Percentiles rank a stretch among this genome's conserved stretches.
Evolutionary conservation across 371 early-diverging fungal species (phyloP).

Genomic region (Synchytrium microbalum): DNA sequence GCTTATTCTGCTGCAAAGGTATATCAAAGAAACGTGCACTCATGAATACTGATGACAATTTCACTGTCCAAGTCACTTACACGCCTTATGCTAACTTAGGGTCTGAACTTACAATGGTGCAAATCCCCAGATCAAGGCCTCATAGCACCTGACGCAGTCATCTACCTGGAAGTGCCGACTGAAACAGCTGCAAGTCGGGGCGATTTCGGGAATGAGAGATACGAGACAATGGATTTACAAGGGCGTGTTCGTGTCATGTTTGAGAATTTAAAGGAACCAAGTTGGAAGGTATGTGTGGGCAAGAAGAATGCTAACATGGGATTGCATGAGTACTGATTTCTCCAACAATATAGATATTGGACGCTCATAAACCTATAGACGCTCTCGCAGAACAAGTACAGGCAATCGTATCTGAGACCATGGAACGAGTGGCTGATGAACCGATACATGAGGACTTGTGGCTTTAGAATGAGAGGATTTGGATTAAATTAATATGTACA

Average conservation of each 20-base stretch:
- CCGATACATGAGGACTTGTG: constrained; percentile 6
- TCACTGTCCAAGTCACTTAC: neutral
- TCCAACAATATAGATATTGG: constrained; percentile 22
- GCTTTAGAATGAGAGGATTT: no score
- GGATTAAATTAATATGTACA: no score
- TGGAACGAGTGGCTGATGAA: constrained; percentile 11
- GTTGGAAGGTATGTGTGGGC: constrained; percentile 48
- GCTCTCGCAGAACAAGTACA: constrained; percentile 31
- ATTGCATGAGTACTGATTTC: neutral
- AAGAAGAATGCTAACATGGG: constrained; percentile 1
- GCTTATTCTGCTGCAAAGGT: constrained; percentile 90
- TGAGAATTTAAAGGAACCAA: constrained; percentile 41
- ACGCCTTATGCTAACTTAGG: constrained; percentile 30
- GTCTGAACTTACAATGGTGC: constrained; percentile 85
- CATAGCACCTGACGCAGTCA: constrained; percentile 52
- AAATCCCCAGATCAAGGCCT: constrained; percentile 81
- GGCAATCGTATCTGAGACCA: constrained; percentile 16
- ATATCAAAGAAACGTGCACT: neutral
- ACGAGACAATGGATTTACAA: constrained; percentile 88
- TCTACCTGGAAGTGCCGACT: constrained; percentile 85
- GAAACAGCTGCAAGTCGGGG: constrained; percentile 66
- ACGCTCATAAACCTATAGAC: constrained; percentile 24
- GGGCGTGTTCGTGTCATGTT: constrained; percentile 61
- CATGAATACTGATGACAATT: neutral
- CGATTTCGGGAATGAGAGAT: constrained; percentile 94